phyloP scores from a whole-genome alignment of 23 red algal species.

The Cyanidium caldarium region DNA sequence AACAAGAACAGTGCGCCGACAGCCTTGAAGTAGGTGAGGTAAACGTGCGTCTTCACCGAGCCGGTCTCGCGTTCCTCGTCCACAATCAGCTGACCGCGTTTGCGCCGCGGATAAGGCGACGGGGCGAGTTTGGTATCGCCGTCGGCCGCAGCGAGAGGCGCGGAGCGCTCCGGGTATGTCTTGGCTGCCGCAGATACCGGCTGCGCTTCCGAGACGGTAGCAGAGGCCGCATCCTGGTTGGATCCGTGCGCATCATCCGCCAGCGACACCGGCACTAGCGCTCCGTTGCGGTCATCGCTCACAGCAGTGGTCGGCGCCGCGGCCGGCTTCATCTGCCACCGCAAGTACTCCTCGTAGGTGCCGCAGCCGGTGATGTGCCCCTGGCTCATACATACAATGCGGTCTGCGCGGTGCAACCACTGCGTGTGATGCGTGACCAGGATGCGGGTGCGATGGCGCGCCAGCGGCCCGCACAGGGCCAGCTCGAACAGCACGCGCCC shows the following conservation, averaged over 20 bases:
- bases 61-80: slow-evolving; percentile 23
- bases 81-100: background rate
- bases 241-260: no score
- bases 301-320: no score
- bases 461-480: slow-evolving; percentile 20
- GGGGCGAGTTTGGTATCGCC: no score
- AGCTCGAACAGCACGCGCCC: slow-evolving; percentile 19
- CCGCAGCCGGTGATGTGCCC: slow-evolving; percentile 13
- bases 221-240: no score
- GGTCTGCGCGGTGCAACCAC: slow-evolving; percentile 16
- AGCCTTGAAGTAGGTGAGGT: slow-evolving; percentile 13
- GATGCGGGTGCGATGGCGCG: slow-evolving; percentile 13
- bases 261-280: no score
- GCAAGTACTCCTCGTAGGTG: no score
- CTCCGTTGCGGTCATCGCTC: no score
- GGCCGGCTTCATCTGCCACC: no score
- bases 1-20: slow-evolving; percentile 5
- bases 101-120: slow-evolving; percentile 10
- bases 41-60: slow-evolving; percentile 18
- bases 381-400: background rate
- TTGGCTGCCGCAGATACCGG: no score
- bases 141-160: no score
- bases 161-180: no score
- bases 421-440: slow-evolving; percentile 47
- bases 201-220: no score